Percentiles rank a stretch among this genome's conserved stretches.
Evolutionary conservation across 2,329 filamentous ascomycete genomes (phyloP).

Genomic region (Chaetomium globosum): DNA sequence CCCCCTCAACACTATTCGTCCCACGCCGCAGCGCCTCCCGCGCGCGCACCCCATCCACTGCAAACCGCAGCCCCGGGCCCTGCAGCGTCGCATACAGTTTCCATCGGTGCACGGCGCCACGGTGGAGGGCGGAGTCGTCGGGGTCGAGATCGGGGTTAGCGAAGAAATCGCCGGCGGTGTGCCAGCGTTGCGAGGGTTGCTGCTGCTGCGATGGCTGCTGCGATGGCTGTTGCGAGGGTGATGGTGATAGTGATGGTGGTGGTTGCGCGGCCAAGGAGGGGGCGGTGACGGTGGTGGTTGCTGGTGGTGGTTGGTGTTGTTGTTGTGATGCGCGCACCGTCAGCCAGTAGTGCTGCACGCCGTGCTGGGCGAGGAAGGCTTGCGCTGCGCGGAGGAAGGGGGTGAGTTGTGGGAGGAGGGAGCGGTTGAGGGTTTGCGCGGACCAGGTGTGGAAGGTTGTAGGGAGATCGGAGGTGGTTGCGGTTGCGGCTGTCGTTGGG

Average conservation of each 20-base stretch:
- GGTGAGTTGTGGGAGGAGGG: conserved; percentile 12
- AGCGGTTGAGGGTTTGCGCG: neutral
- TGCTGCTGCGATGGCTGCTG: no score
- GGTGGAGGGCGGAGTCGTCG: neutral
- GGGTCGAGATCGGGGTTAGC: neutral
- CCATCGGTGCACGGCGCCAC: conserved; percentile 8
- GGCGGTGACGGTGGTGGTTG: conserved; percentile 12
- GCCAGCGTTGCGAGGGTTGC: conserved; percentile 11
- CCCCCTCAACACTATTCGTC: conserved; percentile 8
- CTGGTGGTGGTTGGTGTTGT: neutral
- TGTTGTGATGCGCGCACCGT: conserved; percentile 20
- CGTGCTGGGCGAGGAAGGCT: conserved; percentile 16
- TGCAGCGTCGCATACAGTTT: conserved; percentile 23
- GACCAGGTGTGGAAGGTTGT: conserved; percentile 15
- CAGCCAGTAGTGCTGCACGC: conserved; percentile 26
- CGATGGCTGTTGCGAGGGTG: no score
- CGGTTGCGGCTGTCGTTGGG: no score
- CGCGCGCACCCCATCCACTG: conserved; percentile 12
- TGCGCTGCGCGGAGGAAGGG: conserved; percentile 16
- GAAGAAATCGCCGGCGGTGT: conserved; percentile 26
- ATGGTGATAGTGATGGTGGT: no score
- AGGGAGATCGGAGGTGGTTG: neutral
- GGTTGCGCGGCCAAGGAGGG: no score
- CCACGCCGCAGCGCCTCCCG: conserved; percentile 9
- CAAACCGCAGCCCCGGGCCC: conserved; percentile 19